Evolutionary conservation across 2,329 filamentous ascomycete genomes (phyloP).

Genomic region (Diaporthe humulicola): DNA sequence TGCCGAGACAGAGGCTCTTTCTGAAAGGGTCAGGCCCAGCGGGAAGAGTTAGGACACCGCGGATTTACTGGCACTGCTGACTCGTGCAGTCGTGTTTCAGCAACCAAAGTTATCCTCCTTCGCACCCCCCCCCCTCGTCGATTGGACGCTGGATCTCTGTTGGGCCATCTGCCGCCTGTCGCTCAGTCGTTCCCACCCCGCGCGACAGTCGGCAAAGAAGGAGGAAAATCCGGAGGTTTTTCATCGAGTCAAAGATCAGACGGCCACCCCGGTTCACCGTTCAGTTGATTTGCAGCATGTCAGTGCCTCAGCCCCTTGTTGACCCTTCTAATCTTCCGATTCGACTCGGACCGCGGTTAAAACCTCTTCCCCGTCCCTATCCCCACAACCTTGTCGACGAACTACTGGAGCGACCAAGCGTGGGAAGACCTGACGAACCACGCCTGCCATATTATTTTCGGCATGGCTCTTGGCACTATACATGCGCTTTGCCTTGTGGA

Average conservation of each 20-base stretch:
- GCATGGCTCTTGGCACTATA: neutral
- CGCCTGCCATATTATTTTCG: neutral
- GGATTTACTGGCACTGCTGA: slow-evolving; percentile 17
- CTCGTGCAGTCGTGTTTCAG: slow-evolving; percentile 22
- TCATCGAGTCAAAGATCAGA: slow-evolving; percentile 41
- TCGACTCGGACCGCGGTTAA: slow-evolving; percentile 29
- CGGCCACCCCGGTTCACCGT: slow-evolving; percentile 35
- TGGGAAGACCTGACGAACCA: neutral
- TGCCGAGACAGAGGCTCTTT: slow-evolving; percentile 30
- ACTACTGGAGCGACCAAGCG: neutral
- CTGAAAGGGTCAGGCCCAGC: slow-evolving; percentile 11
- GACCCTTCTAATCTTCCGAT: slow-evolving; percentile 36
- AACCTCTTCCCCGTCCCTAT: slow-evolving; percentile 23
- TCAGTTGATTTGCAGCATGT: slow-evolving; percentile 17
- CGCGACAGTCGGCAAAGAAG: slow-evolving; percentile 23
- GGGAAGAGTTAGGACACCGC: neutral
- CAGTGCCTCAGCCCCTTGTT: slow-evolving; percentile 19
- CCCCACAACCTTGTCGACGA: slow-evolving; percentile 5
- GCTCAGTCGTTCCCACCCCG: slow-evolving; percentile 11
- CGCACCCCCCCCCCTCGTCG: neutral
- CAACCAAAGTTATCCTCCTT: slow-evolving; percentile 2
- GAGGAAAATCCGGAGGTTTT: slow-evolving; percentile 35
- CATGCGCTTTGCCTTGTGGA: neutral
- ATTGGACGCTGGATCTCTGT: slow-evolving; percentile 17
- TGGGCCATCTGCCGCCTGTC: slow-evolving; percentile 28